These are phyloP conservation scores for Ramalina intermedia DNA, from an alignment of 495 filamentous ascomycete genomes.

Conservation along the genomic window DNA sequence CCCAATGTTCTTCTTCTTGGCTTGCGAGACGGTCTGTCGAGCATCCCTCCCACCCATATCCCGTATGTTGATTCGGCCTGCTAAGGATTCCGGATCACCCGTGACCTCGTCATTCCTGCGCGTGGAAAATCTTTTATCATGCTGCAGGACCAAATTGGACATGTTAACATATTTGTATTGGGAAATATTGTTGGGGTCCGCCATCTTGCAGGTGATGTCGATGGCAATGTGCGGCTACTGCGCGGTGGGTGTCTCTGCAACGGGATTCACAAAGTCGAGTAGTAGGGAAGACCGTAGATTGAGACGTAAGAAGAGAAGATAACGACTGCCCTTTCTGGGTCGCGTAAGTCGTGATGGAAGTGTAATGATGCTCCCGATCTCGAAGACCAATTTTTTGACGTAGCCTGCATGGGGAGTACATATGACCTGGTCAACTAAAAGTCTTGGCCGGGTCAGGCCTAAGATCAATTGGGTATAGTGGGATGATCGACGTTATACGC, in stretches of 20 bases:
- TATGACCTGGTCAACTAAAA: no score
- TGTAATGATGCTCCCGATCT: no score
- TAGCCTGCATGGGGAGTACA: no score
- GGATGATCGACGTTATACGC: no score
- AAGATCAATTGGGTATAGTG: no score
- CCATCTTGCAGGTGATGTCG: slow-evolving; percentile 40
- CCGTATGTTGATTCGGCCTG: slow-evolving; percentile 77
- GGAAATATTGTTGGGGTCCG: slow-evolving; percentile 81
- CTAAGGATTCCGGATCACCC: slow-evolving; percentile 93
- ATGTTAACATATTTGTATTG: slow-evolving; percentile 99
- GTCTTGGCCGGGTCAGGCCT: no score
- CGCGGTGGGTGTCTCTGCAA: background rate
- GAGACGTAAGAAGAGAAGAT: no score
- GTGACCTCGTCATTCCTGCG: slow-evolving; percentile 87
- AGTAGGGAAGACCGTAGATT: no score
- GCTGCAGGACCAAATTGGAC: slow-evolving; percentile 99
- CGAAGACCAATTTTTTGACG: no score
- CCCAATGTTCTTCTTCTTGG: slow-evolving; percentile 49
- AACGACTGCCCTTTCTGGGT: no score
- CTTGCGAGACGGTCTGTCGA: slow-evolving; percentile 65
- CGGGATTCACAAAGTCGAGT: no score
- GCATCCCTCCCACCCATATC: slow-evolving; percentile 84
- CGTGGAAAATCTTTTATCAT: slow-evolving; percentile 89
- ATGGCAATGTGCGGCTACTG: background rate
- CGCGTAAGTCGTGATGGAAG: no score